A percentile compares a stretch with the other conserved stretches of the same genome.
phyloP scores from a whole-genome alignment of 2,329 filamentous ascomycete species.

The Grosmannia huntii region DNA sequence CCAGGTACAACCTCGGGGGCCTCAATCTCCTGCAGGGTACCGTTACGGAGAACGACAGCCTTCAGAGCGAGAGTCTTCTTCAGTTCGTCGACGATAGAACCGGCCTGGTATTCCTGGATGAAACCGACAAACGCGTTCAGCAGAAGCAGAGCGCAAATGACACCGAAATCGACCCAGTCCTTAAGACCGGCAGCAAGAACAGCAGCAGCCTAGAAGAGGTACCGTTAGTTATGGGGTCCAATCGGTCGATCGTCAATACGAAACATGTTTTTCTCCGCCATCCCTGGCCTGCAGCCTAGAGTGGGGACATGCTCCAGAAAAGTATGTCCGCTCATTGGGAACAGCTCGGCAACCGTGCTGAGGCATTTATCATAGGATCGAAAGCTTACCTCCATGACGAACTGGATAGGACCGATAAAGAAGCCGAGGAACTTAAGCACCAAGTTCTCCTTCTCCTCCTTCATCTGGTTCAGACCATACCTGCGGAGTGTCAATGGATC shows the following conservation, averaged over 20 bases:
- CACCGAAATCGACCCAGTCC: conserved; percentile 89
- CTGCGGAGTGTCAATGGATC: conserved; percentile 3
- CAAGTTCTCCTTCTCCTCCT: conserved; percentile 78
- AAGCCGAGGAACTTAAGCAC: conserved; percentile 72
- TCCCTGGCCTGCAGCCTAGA: background rate
- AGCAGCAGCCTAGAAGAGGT: conserved; percentile 45
- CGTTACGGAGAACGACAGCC: conserved; percentile 76
- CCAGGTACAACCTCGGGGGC: conserved; percentile 76
- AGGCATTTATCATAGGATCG: background rate
- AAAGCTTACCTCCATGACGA: conserved; percentile 72
- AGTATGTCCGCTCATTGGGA: background rate
- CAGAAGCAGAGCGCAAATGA: conserved; percentile 66
- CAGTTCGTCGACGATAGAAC: conserved; percentile 78
- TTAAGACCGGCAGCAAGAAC: conserved; percentile 71
- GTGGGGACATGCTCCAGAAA: background rate
- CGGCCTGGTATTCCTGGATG: conserved; percentile 79
- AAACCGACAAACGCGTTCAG: conserved; percentile 82
- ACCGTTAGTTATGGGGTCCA: background rate
- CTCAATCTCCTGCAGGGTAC: conserved; percentile 64
- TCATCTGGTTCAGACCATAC: conserved; percentile 71
- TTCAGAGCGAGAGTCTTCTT: conserved; percentile 72
- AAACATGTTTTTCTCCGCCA: background rate
- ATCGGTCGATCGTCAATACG: background rate
- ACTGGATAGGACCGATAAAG: conserved; percentile 83
- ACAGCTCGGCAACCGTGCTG: background rate